Conservation (phyloP, 768 basidiomycete genomes). For the Mycena venus region DNA sequence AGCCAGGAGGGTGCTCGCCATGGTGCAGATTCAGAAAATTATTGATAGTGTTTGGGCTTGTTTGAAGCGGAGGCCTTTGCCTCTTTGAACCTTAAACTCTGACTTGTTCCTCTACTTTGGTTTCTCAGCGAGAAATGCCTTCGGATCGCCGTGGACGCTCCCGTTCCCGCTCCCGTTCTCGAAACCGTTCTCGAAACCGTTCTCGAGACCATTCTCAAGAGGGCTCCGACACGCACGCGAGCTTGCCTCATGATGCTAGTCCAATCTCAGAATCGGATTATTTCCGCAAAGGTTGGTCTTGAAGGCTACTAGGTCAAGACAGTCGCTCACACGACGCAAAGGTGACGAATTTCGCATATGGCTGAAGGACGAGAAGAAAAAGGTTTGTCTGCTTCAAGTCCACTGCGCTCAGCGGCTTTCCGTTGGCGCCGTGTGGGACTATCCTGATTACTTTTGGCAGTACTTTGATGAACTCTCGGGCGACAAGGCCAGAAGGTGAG, state of each 20-base stretch:
- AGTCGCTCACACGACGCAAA: no score
- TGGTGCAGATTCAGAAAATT: constrained; percentile 29
- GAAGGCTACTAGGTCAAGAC: no score
- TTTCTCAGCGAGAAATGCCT: no score
- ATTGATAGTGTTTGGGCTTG: neutral
- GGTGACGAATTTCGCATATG: constrained; percentile 89
- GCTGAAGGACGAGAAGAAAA: constrained; percentile 78
- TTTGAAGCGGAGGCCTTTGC: neutral
- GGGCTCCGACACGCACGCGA: neutral
- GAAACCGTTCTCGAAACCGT: constrained; percentile 58
- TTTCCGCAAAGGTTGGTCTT: constrained; percentile 90
- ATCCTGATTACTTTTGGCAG: constrained; percentile 51
- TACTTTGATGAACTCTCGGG: constrained; percentile 90
- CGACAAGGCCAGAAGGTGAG: constrained; percentile 79
- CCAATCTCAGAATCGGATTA: constrained; percentile 88
- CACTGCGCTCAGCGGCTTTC: neutral
- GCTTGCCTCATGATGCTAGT: constrained; percentile 67
- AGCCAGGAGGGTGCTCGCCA: constrained; percentile 58
- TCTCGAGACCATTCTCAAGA: constrained; percentile 54
- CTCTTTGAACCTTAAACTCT: no score
- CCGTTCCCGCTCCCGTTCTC: constrained; percentile 48
- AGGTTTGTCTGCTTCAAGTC: constrained; percentile 51
- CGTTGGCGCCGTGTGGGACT: neutral
- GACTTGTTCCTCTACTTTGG: no score
- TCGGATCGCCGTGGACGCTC: constrained; percentile 51